Evolutionary conservation across 305 asterid species (phyloP).

Genomic region (Fraxinus baroniana): DNA sequence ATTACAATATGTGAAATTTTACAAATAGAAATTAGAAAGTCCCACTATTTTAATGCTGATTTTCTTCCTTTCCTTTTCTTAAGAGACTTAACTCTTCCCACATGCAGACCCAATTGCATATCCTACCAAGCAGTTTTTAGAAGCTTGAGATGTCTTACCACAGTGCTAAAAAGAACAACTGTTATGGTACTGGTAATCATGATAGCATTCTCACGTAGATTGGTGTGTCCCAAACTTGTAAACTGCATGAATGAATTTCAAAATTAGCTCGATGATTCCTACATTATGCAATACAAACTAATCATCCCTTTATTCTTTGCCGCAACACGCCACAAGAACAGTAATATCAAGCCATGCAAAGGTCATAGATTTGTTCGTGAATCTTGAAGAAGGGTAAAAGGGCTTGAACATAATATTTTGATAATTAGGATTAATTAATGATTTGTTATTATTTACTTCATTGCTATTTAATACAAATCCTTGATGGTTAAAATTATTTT

Average conservation of each 20-base stretch:
- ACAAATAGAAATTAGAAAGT: neutral
- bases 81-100: neutral
- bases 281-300: neutral
- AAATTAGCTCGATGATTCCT: slow-evolving; percentile 3
- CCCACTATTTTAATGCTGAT: neutral
- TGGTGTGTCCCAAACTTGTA: slow-evolving; percentile 70
- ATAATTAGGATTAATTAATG: neutral
- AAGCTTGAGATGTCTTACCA: slow-evolving; percentile 51
- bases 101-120: neutral
- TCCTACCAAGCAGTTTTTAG: neutral
- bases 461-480: neutral
- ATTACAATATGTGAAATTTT: neutral
- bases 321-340: neutral
- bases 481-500: neutral
- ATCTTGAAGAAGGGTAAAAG: neutral
- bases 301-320: neutral
- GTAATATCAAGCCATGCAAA: neutral
- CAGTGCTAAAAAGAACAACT: slow-evolving; percentile 94
- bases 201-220: slow-evolving; percentile 64
- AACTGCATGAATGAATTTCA: slow-evolving; percentile 49
- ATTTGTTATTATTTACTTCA: neutral
- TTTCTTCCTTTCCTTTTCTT: neutral
- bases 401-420: neutral
- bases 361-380: neutral
- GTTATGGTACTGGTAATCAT: slow-evolving; percentile 94